phyloP scores from a whole-genome alignment of 2,329 filamentous ascomycete species.

The Fusarium pseudonygamai region DNA sequence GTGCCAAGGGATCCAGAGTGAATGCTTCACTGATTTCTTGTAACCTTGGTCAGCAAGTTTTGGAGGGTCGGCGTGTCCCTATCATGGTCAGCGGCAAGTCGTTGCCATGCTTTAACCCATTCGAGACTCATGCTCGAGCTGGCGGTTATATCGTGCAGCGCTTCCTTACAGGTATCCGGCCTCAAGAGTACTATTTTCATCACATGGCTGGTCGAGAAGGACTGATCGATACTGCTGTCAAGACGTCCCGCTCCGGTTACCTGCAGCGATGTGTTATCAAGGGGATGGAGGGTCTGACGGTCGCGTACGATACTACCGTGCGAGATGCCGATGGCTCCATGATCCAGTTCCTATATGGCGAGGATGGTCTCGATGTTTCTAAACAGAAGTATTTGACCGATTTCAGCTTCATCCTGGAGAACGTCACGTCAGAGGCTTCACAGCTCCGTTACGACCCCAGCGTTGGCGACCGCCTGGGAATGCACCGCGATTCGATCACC shows the following conservation, averaged over 20 bases:
- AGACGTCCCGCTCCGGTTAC: slow-evolving; percentile 96
- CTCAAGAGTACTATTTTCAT: slow-evolving; percentile 99
- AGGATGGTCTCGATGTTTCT: slow-evolving; percentile 92
- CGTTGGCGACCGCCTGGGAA: slow-evolving; percentile 55
- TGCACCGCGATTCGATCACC: slow-evolving; percentile 69
- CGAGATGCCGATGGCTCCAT: slow-evolving; percentile 93
- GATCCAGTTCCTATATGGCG: slow-evolving; percentile 95
- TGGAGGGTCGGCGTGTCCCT: slow-evolving; percentile 94
- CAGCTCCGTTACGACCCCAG: slow-evolving; percentile 74
- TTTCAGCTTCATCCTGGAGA: slow-evolving; percentile 90
- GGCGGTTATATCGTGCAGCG: slow-evolving; percentile 94
- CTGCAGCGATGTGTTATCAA: slow-evolving; percentile 97
- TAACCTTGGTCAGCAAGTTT: slow-evolving; percentile 94
- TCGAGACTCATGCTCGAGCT: slow-evolving; percentile 87
- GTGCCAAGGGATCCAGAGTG: slow-evolving; percentile 91
- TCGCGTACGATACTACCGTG: slow-evolving; percentile 93
- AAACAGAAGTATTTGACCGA: slow-evolving; percentile 93
- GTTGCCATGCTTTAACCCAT: slow-evolving; percentile 91
- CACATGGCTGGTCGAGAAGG: slow-evolving; percentile 99
- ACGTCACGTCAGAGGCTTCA: slow-evolving; percentile 81
- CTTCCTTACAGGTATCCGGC: slow-evolving; percentile 96
- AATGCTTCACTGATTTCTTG: slow-evolving; percentile 98
- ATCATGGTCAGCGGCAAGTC: slow-evolving; percentile 99
- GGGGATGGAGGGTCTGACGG: slow-evolving; percentile 94
- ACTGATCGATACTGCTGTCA: slow-evolving; percentile 98